Evolutionary conservation across 1,284 basidiomycete genomes (phyloP), one percentile per base, ranked within the genome.

Genomic region (Boletus sp.): DNA sequence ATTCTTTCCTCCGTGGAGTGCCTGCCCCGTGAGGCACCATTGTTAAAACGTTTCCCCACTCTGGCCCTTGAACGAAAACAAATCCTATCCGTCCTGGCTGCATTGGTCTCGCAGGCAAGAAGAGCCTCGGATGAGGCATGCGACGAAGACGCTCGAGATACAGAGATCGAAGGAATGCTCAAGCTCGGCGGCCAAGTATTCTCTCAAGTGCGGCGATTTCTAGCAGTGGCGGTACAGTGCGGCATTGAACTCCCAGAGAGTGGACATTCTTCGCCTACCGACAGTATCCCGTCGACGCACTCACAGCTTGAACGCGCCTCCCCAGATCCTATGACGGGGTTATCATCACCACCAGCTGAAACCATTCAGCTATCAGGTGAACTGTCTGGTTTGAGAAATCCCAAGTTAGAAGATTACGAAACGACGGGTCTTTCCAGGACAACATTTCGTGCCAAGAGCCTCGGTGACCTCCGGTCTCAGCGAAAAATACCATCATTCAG

Each of bases 1-100:
- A 84, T 95, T 14, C 77, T 99, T 34, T 81, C 84, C 22, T 81
- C 88, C 9, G 87, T 92, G 12, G 90, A 90, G 52, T 96, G 93
- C 54, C 75, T 97, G 22, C 83, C 84, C 29, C 87, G 91, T 49
- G 91, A 95, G 52, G 87, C 91, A 1, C 73, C 77, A 0, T 69
- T 88, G 12, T 76, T 98, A 26, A 78, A 77, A 48, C 74, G 74
- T 22, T 82, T 84, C 58, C 80, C 88, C 0, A 57, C 75, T 2
- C 76, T 98, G 20, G 82, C 81, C 3, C 78, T 82, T 48, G 87
- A 92, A 62, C 81, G 94, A 42, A 90, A 91, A 61, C 78, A 81
- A 36, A 86, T 99, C 45, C 72, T 98, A 25, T 81, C 86, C 0
- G 82, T 88, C 49, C 76, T 99, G 26, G 90, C 90, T 6, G 78